phyloP scores from a whole-genome alignment of 441 rosid species.

The Jatropha multifida region DNA sequence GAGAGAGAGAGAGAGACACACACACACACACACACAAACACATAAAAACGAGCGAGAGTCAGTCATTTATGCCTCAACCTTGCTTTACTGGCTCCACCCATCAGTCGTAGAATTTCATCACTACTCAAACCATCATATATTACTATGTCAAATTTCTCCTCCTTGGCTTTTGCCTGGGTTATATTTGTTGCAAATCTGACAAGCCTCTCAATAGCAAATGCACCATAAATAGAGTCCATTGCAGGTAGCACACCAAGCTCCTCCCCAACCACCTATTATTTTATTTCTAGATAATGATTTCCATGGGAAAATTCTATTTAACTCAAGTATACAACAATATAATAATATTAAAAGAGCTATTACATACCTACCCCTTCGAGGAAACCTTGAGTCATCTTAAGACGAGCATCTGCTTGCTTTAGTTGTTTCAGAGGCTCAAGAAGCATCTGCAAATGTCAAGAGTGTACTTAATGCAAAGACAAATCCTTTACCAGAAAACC shows the following conservation, averaged over 20 bases:
- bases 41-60: neutral
- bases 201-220: constrained; percentile 54
- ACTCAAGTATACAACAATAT: neutral
- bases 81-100: constrained; percentile 69
- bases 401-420: constrained; percentile 75
- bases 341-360: constrained; percentile 24
- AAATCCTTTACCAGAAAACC: constrained; percentile 4
- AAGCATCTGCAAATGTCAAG: constrained; percentile 56
- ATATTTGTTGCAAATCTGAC: constrained; percentile 50
- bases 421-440: constrained; percentile 76
- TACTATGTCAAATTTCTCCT: constrained; percentile 52
- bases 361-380: constrained; percentile 94
- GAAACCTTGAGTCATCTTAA: constrained; percentile 81
- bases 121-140: constrained; percentile 68
- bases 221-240: constrained; percentile 79
- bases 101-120: constrained; percentile 77
- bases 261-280: constrained; percentile 84
- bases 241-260: constrained; percentile 98
- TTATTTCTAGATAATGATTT: constrained; percentile 15
- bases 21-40: neutral
- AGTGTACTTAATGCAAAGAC: constrained; percentile 15
- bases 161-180: constrained; percentile 37
- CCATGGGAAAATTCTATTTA: neutral
- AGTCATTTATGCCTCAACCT: constrained; percentile 42
- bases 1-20: neutral